These are phyloP conservation scores for Venturia oleaginea DNA, from an alignment of 2,329 filamentous ascomycete genomes.

Conservation along the genomic window DNA sequence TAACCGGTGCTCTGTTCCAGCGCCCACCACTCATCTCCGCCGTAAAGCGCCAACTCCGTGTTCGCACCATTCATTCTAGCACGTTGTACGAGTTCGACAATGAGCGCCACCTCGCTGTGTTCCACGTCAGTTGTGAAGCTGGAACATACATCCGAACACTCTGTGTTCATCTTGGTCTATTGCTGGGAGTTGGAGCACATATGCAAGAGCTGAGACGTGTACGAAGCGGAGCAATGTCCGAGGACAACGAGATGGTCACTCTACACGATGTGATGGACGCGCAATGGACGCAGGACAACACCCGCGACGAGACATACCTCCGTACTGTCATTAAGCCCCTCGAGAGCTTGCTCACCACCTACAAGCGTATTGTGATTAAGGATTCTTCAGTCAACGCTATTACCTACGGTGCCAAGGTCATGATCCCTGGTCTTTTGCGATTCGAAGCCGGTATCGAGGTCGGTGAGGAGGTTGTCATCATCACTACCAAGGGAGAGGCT, in stretches of 20 bases:
- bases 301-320: slow-evolving; percentile 85
- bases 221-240: slow-evolving; percentile 88
- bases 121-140: slow-evolving; percentile 98
- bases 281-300: slow-evolving; percentile 94
- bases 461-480: slow-evolving; percentile 92
- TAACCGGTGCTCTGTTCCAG: slow-evolving; percentile 95
- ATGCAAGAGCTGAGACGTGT: slow-evolving; percentile 98
- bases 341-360: slow-evolving; percentile 81
- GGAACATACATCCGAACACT: slow-evolving; percentile 98
- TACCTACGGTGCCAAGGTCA: slow-evolving; percentile 97
- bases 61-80: slow-evolving; percentile 95
- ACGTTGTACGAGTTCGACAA: slow-evolving; percentile 96
- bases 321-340: slow-evolving; percentile 85
- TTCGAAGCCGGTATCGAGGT: slow-evolving; percentile 82
- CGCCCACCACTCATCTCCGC: slow-evolving; percentile 94
- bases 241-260: slow-evolving; percentile 77
- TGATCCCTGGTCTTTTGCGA: slow-evolving; percentile 85
- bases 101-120: slow-evolving; percentile 90
- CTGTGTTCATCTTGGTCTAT: slow-evolving; percentile 79
- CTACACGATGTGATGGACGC: slow-evolving; percentile 93
- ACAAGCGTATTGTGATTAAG: slow-evolving; percentile 98
- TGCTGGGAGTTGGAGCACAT: slow-evolving; percentile 79
- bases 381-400: slow-evolving; percentile 94
- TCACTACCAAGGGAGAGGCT: slow-evolving; percentile 98
- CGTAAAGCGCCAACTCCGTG: slow-evolving; percentile 97